phyloP scores from a whole-genome alignment of 257 asterid genomes.

The Rhazya stricta region DNA sequence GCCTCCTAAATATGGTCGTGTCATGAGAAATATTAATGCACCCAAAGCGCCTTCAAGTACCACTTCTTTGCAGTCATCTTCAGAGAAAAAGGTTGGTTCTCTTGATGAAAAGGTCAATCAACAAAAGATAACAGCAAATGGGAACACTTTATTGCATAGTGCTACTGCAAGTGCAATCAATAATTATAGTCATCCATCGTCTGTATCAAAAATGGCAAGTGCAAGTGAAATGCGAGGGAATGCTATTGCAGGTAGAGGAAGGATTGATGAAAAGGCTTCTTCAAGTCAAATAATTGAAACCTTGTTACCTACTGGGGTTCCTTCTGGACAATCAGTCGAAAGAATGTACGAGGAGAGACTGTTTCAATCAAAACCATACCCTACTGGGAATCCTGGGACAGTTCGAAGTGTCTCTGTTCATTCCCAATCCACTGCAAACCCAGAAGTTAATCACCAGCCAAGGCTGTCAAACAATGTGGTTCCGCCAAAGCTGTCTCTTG shows the following conservation, averaged over 20 bases:
- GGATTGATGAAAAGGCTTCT: constrained; percentile 35
- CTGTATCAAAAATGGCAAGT: constrained; percentile 37
- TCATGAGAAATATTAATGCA: constrained; percentile 63
- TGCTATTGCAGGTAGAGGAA: constrained; percentile 26
- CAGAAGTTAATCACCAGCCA: constrained; percentile 20
- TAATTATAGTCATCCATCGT: constrained; percentile 28
- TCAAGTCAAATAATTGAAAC: constrained; percentile 31
- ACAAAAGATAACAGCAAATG: constrained; percentile 39
- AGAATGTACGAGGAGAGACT: constrained; percentile 26
- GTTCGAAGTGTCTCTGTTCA: constrained; percentile 27
- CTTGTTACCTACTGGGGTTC: constrained; percentile 33
- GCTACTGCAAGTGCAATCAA: constrained; percentile 30
- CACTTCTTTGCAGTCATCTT: constrained; percentile 35
- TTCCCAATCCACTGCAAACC: constrained; percentile 23
- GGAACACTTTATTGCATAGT: constrained; percentile 37
- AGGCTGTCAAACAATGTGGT: constrained; percentile 26
- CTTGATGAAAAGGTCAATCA: constrained; percentile 42
- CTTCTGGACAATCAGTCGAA: constrained; percentile 30
- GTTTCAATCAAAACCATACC: constrained; percentile 31
- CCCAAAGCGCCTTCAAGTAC: constrained; percentile 44
- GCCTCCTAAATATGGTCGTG: constrained; percentile 98
- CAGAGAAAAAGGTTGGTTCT: constrained; percentile 39
- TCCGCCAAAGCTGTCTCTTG: constrained; percentile 30
- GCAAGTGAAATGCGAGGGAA: constrained; percentile 34
- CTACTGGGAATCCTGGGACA: constrained; percentile 25